Evolutionary conservation across 495 filamentous ascomycete species (phyloP), one percentile per base, ranked within the genome.

Genomic region (Penicillium coffeae): DNA sequence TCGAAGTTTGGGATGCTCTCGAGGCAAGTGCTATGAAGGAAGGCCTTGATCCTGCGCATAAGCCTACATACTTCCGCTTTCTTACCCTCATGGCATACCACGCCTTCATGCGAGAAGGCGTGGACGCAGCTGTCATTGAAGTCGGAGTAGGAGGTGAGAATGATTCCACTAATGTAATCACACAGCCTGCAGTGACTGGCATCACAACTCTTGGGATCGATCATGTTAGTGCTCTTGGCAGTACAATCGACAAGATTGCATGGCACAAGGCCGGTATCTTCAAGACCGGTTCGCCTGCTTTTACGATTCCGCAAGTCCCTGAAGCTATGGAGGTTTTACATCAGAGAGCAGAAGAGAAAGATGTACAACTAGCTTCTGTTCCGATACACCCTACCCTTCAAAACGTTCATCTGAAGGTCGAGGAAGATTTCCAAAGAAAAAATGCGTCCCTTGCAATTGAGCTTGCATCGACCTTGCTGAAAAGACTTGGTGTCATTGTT

Each of bases 211-310:
- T 96, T 8, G 90, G 87, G 2, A 85, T 94, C 48, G 89, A 96
- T 52, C 90, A 96, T 55, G 76, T 85, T 13, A 72, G 63, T 14
- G 74, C 84, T 52, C 79, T 96, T 15, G 90, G 90, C 5, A 59
- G 78, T 10, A 88, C 88, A 0, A 75, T 93, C 21, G 81, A 87
- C 25, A 76, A 86, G 55, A 93, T 96, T 50, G 88, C 90, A 3
- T 94, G 89, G 90, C 89, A 95, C 58, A 95, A 96, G 62, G 79
- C 81, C 0, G 90, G 90, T 6, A 87, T 95, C 35, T 83, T 94
- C 71, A 96, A 93, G 59, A 12, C 53, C 5, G 82, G 78, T 0
- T 69, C 71, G 8, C 74, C 78, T 2, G 86, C 85, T 2, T 87
- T 93, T 44, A 87, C 85, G 0, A 75, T 85, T 0, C 71, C 70